These are phyloP conservation scores for Diaporthe vexans DNA, from an alignment of 2,329 filamentous ascomycete genomes.

Conservation along the genomic window DNA sequence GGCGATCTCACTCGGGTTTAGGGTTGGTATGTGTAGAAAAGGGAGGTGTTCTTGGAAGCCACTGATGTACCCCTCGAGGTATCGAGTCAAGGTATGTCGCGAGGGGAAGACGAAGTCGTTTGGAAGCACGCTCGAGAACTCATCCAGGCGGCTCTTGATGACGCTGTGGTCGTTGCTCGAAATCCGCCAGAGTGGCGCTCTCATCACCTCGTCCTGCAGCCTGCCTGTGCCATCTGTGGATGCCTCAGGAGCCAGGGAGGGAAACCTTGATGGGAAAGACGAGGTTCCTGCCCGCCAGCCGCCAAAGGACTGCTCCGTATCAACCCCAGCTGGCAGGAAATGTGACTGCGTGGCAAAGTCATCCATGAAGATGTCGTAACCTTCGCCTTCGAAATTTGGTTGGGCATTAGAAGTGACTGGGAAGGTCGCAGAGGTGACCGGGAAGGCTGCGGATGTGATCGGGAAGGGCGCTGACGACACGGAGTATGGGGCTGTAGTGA, in stretches of 20 bases:
- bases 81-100: conserved; percentile 76
- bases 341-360: conserved; percentile 68
- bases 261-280: conserved; percentile 68
- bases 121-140: conserved; percentile 72
- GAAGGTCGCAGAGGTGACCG: conserved; percentile 53
- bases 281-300: conserved; percentile 64
- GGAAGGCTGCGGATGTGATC: conserved; percentile 56
- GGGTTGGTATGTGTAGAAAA: conserved; percentile 77
- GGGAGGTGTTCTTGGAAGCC: conserved; percentile 74
- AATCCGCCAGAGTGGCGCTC: conserved; percentile 59
- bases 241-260: conserved; percentile 67
- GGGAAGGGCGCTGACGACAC: conserved; percentile 37
- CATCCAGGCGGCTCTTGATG: conserved; percentile 71
- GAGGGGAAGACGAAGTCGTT: conserved; percentile 77
- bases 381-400: conserved; percentile 67
- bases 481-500: conserved; percentile 52
- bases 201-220: conserved; percentile 58
- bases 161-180: conserved; percentile 67
- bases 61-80: conserved; percentile 78
- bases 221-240: conserved; percentile 52
- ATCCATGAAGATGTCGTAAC: conserved; percentile 72
- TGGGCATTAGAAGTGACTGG: conserved; percentile 42
- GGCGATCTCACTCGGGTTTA: conserved; percentile 73
- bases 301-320: conserved; percentile 61
- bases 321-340: conserved; percentile 61